Evolutionary conservation across 345 rosid species (phyloP).

Genomic region (Garcia nutans): DNA sequence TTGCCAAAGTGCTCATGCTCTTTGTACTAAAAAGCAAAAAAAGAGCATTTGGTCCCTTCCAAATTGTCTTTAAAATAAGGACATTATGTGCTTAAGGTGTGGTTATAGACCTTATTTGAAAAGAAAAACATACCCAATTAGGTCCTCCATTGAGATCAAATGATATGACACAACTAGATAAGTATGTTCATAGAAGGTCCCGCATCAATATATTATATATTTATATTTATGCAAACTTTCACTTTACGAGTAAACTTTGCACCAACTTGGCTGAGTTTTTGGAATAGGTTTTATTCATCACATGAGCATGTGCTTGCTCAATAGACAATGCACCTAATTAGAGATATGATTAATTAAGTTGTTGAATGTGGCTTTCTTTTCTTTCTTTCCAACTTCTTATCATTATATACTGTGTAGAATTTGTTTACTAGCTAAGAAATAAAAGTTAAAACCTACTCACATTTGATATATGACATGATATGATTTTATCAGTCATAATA

Average conservation of each 20-base stretch:
- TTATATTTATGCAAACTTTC: not conserved
- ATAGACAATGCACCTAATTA: not conserved
- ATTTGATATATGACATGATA: too few species aligned
- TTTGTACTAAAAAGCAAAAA: constrained; percentile 9
- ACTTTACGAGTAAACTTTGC: not conserved
- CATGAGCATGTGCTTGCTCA: not conserved
- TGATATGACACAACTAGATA: constrained; percentile 32
- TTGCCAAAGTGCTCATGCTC: constrained; percentile 25
- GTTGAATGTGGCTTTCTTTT: not conserved
- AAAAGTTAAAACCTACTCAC: not conserved
- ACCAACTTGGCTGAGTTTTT: not conserved
- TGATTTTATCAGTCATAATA: too few species aligned
- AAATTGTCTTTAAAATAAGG: constrained; percentile 10
- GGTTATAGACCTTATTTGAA: constrained; percentile 28
- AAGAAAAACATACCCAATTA: constrained; percentile 13
- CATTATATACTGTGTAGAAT: too few species aligned
- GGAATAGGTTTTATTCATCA: not conserved
- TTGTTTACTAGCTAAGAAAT: not conserved
- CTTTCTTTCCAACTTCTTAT: not conserved
- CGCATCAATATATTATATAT: not conserved
- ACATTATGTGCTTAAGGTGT: constrained; percentile 15
- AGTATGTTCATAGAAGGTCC: constrained; percentile 6
- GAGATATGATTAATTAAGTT: not conserved
- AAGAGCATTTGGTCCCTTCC: constrained; percentile 8
- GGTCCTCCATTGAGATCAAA: constrained; percentile 17